Evolutionary conservation across 805 yeast genomes (phyloP).

Genomic region (Nakazawaea laoshanensis): DNA sequence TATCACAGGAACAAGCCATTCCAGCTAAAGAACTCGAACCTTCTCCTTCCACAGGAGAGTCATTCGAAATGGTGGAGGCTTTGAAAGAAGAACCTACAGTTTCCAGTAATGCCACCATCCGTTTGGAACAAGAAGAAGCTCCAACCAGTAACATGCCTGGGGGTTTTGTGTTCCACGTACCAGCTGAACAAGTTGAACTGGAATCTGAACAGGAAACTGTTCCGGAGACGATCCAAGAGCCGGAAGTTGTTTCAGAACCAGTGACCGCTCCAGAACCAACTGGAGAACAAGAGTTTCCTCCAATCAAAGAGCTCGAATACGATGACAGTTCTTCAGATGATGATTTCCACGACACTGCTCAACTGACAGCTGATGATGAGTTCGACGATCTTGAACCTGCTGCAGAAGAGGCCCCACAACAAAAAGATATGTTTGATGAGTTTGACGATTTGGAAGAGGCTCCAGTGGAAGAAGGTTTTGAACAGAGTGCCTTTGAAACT

Average conservation of each 20-base stretch:
- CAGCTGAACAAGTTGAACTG: background rate
- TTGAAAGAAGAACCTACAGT: conserved; percentile 3
- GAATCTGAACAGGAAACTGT: too few species aligned
- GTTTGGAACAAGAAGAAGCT: conserved; percentile 8
- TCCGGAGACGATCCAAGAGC: background rate
- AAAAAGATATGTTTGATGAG: conserved; percentile 21
- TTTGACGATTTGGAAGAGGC: conserved; percentile 25
- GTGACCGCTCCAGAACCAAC: background rate
- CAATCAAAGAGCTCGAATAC: conserved; percentile 46
- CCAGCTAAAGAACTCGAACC: background rate
- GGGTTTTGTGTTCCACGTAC: conserved; percentile 2
- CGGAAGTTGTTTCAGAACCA: background rate
- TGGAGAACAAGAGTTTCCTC: conserved; percentile 45
- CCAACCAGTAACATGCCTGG: conserved; percentile 4
- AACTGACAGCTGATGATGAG: conserved; percentile 9
- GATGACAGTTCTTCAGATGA: conserved; percentile 44
- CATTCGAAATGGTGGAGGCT: conserved; percentile 9
- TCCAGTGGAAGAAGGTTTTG: too few species aligned
- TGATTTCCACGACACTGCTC: conserved; percentile 14
- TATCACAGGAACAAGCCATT: conserved; percentile 22
- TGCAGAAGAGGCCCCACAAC: conserved; percentile 4
- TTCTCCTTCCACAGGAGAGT: conserved; percentile 9
- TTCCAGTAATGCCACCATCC: conserved; percentile 5
- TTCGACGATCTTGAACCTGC: conserved; percentile 10
- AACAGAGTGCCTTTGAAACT: conserved; percentile 6